Conservation (phyloP, 257 asterid species). For the Plantago elongata region DNA sequence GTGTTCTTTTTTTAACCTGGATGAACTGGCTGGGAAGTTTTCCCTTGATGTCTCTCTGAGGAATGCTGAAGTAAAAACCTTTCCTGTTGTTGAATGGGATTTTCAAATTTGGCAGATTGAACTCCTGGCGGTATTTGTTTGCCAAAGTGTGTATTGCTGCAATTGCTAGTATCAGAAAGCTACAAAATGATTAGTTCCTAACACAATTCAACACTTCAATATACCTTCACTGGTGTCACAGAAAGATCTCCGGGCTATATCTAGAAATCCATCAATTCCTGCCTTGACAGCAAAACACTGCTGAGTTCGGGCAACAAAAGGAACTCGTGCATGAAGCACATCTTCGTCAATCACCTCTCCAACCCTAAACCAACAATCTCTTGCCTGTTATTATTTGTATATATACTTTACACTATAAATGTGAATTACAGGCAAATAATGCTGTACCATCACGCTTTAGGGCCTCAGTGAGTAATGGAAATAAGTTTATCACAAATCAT, state of each 20-base stretch:
- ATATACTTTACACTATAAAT: slow-evolving; percentile 7
- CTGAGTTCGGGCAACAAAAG: slow-evolving; percentile 93
- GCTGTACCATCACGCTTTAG: slow-evolving; percentile 14
- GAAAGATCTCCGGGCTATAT: slow-evolving; percentile 89
- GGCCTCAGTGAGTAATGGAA: background rate
- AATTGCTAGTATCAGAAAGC: slow-evolving; percentile 29
- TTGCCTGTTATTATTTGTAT: slow-evolving; percentile 7
- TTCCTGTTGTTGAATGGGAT: slow-evolving; percentile 88
- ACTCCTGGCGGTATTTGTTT: slow-evolving; percentile 77
- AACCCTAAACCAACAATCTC: slow-evolving; percentile 43
- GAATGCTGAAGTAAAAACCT: slow-evolving; percentile 96
- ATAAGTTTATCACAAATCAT: slow-evolving; percentile 17
- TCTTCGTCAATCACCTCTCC: slow-evolving; percentile 95
- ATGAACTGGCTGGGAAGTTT: slow-evolving; percentile 88
- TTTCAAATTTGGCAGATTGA: slow-evolving; percentile 76
- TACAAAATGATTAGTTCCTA: slow-evolving; percentile 23
- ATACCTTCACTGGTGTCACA: slow-evolving; percentile 98
- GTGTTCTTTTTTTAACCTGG: slow-evolving; percentile 51
- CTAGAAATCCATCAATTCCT: slow-evolving; percentile 90
- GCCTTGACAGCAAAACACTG: slow-evolving; percentile 99
- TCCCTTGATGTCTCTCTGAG: slow-evolving; percentile 80
- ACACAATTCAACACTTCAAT: slow-evolving; percentile 19
- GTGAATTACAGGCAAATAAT: slow-evolving; percentile 13
- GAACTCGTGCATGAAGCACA: slow-evolving; percentile 88
- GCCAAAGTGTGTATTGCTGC: slow-evolving; percentile 95